These are phyloP conservation scores for Diplodia mutila DNA, from an alignment of 2,329 filamentous ascomycete species.

Conservation along the genomic window DNA sequence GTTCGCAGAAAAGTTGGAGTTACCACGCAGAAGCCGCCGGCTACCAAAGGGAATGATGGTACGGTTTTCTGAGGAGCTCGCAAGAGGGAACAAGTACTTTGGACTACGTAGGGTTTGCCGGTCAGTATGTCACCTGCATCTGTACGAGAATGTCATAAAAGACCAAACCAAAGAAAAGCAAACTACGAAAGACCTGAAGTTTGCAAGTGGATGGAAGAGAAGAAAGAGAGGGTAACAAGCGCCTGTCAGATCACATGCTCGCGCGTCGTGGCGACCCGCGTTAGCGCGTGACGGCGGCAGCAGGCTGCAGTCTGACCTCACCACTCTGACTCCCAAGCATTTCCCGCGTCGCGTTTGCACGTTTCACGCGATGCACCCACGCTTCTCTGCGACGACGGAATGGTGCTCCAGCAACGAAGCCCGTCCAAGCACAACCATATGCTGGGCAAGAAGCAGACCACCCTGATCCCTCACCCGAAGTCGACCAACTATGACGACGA, in stretches of 20 bases:
- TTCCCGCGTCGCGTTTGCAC: background rate
- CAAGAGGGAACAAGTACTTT: background rate
- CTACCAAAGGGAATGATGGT: no score
- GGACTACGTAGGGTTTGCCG: no score
- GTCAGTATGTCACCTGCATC: no score
- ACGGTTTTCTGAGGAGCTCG: background rate
- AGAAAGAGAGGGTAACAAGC: background rate
- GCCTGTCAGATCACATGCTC: background rate
- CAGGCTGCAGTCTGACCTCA: slow-evolving; percentile 11
- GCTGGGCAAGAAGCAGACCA: slow-evolving; percentile 52
- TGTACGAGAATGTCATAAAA: no score
- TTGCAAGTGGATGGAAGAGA: background rate
- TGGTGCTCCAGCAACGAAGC: slow-evolving; percentile 45
- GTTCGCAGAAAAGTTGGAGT: no score
- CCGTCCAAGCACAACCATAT: slow-evolving; percentile 54
- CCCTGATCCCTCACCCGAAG: slow-evolving; percentile 52
- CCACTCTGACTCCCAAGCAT: background rate
- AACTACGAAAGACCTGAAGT: no score
- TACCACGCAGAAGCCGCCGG: no score
- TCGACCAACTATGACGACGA: slow-evolving; percentile 50
- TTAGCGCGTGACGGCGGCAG: slow-evolving; percentile 7
- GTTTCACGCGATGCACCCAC: background rate
- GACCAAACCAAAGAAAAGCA: no score
- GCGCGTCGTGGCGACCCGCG: slow-evolving; percentile 4
- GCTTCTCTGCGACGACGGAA: slow-evolving; percentile 28